These are phyloP conservation scores for Helianthus annuus DNA, from an alignment of 129 eudicot genomes.

Conservation along the genomic window DNA sequence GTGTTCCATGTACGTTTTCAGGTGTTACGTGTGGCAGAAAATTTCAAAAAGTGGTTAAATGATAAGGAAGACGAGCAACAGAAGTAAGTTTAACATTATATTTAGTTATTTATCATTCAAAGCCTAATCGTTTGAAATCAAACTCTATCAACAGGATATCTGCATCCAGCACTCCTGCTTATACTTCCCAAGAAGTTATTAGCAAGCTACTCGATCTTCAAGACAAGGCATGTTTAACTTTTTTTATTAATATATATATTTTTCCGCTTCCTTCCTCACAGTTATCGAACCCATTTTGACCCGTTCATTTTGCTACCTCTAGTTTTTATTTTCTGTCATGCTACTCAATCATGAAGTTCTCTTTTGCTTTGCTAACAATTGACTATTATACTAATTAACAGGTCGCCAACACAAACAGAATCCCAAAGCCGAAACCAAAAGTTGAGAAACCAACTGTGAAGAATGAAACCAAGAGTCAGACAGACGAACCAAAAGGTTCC, in stretches of 20 bases:
- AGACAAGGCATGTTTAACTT: conserved; percentile 55
- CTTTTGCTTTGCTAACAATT: conserved; percentile 10
- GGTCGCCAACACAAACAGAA: conserved; percentile 73
- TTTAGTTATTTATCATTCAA: not conserved
- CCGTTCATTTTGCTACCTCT: not conserved
- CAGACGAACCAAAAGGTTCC: conserved; percentile 40
- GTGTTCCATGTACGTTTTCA: conserved; percentile 26
- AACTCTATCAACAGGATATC: conserved; percentile 56
- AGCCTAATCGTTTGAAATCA: conserved; percentile 8
- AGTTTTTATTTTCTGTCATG: not conserved
- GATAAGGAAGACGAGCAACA: conserved; percentile 91
- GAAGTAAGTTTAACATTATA: conserved; percentile 51
- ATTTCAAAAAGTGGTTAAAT: conserved; percentile 77
- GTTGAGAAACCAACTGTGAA: conserved; percentile 62
- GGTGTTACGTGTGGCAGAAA: conserved; percentile 69
- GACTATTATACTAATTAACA: conserved; percentile 30
- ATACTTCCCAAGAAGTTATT: conserved; percentile 79
- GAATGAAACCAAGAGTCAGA: conserved; percentile 53
- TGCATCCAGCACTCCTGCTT: conserved; percentile 58
- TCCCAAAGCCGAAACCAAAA: conserved; percentile 95
- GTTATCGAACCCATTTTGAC: not conserved
- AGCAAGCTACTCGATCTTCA: conserved; percentile 73
- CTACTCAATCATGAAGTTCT: not conserved
- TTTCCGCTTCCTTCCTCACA: not conserved
- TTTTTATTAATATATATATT: not conserved